Evolutionary conservation across 805 yeast species (phyloP), one percentile per base, ranked within the genome.

Genomic region (Ogataea kodamae): DNA sequence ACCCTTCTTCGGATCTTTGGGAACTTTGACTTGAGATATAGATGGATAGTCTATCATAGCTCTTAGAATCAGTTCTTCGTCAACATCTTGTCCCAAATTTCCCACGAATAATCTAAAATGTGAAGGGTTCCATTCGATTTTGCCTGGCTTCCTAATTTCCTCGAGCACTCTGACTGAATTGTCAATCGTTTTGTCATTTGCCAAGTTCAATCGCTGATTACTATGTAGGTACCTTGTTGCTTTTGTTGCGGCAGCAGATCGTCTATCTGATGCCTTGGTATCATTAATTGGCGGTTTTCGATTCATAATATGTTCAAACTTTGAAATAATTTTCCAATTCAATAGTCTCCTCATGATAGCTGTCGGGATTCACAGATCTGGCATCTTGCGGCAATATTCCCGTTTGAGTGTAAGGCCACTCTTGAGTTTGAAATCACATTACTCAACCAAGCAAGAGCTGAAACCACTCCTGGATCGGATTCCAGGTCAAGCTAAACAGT

Each of bases 31-130:
- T 43, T 78, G 76, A 6, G 72, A 58, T 38, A 81, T 52, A 3
- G 81, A 68, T 9, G 68, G 55, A 50, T 69, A 84, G 30, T 65
- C 58, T 1, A 58, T 49, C 49, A 83, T 81, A 1, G 84, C 77
- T 14, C 62, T 54, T n/a, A 57, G 47, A n/a, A 83, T 60, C 28
- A 73, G 46, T 12, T 67, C 72, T 38, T 78, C 84, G 15, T 67
- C 72, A 3, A 76, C 89, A 46, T 81, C 89, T 4, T 68, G 64
- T 0, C 86, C 84, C 19, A 83, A 55, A 46, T 83, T 81, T 0
- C 92, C 94, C 6, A 83, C 84, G 57, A 83, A 83, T 13, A 83
- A 59, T 18, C 86, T 61, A 57, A 78, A 83, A 33, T 81, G 87
- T 11, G 65, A 59, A 1, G 88, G 85, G 48, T 81, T 72, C 87